Base-by-base conservation (phyloP, 2,329 filamentous ascomycete species). In the Ophiocordyceps australis region DNA sequence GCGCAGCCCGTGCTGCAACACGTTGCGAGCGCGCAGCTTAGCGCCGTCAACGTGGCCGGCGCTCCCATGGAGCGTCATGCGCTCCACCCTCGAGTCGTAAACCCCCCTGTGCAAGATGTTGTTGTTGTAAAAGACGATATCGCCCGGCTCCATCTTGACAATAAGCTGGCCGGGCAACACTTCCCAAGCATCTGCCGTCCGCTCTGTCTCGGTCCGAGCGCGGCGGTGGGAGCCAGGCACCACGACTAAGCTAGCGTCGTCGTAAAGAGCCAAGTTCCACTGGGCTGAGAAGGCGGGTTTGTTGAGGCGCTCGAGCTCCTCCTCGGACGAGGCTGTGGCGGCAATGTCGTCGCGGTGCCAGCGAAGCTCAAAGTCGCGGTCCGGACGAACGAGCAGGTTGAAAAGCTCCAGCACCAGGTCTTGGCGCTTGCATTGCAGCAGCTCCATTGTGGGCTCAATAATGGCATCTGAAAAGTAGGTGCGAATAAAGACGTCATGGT, bases 291-390 rank as follows among this genome's bases (percentile, higher is more conserved):
- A 70, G 29, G 74, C 70, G 0, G 70, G 65, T 32, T 65, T 53
- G 2, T 46, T 42, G 26, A 91, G 52, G 16, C 74, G 53, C 23
- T 50, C 50, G 22, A 67, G 41, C 47, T 92, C 83, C 40, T 85
- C 71, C 13, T 74, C 72, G 0, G 67, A 43, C 0, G 57, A 60
- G 0, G 73, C 78, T 1, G 61, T 57, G n/a, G 72, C 61, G 3
- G 71, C 58, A 24, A 92, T 74, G 42, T 91, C 81, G 42, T 93
- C 83, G 17, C 83, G 59, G 45, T 93, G 83, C 83, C 83, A 92
- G 25, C 74, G 57, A 25, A 93, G 60, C 39, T 68, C 69, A 40
- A 86, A 92, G 35, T 75, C 68, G 3, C 43, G 37, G 20, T 72
- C 69, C 0, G 82, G 82, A 5, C 76, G 59, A 10, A 91, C 72